Evolutionary conservation across 2,329 filamentous ascomycete species (phyloP).

Genomic region (Coccinonectria pachysandricola): DNA sequence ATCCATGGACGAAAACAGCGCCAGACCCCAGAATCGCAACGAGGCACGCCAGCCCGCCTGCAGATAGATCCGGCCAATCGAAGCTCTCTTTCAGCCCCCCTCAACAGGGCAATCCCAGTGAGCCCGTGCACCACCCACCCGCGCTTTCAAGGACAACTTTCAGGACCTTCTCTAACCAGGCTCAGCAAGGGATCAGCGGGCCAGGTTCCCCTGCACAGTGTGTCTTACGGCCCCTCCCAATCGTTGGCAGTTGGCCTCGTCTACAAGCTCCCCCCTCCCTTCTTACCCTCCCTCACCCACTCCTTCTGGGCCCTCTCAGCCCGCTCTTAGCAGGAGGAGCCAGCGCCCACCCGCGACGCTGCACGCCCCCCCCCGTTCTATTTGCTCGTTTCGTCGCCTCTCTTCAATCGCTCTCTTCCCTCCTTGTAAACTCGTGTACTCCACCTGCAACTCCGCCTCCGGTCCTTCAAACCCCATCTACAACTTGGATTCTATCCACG

Average conservation of each 20-base stretch:
- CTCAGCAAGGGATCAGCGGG: no score
- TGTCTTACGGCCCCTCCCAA: constrained; percentile 9
- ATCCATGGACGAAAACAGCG: no score
- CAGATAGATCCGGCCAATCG: no score
- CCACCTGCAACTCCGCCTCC: constrained; percentile 9
- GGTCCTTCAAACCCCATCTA: constrained; percentile 11
- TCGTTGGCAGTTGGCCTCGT: constrained; percentile 9
- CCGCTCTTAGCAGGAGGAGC: constrained; percentile 5
- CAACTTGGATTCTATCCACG: constrained; percentile 6
- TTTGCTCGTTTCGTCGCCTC: constrained; percentile 2
- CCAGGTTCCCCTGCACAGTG: constrained; percentile 19
- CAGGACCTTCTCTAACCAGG: neutral
- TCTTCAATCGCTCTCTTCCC: constrained; percentile 5
- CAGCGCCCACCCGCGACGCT: constrained; percentile 3
- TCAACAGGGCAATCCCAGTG: no score
- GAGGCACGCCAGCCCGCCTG: no score
- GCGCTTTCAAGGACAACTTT: neutral
- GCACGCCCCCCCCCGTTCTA: neutral
- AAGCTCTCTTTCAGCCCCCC: no score
- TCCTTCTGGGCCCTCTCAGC: constrained; percentile 3
- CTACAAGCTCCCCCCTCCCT: constrained; percentile 4
- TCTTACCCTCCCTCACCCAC: constrained; percentile 3
- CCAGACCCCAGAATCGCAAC: no score
- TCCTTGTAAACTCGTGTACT: constrained; percentile 12
- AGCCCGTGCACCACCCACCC: no score